A percentile compares a stretch with the other conserved stretches of the same genome.
These are phyloP conservation scores for Pistacia vera DNA, from an alignment of 345 rosid genomes.

Conservation along the genomic window DNA sequence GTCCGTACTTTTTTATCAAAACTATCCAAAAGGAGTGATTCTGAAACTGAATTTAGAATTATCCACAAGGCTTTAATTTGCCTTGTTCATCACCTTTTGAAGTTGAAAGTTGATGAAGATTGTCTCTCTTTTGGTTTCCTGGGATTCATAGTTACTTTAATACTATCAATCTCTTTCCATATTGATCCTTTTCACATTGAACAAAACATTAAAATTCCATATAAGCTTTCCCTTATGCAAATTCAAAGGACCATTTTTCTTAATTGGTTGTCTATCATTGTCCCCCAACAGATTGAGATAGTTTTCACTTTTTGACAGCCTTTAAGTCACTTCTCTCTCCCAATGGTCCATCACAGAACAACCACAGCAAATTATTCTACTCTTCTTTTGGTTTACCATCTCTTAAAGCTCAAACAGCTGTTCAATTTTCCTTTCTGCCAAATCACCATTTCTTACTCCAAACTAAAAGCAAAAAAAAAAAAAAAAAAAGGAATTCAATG, in stretches of 20 bases:
- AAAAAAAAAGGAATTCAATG: neutral
- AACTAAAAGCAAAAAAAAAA: neutral
- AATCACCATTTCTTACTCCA: neutral
- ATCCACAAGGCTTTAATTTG: neutral
- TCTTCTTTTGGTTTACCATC: slow-evolving; percentile 4
- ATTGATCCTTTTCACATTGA: slow-evolving; percentile 12
- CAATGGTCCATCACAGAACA: slow-evolving; percentile 9
- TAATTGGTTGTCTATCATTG: slow-evolving; percentile 39
- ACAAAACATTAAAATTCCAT: neutral
- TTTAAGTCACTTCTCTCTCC: slow-evolving; percentile 11
- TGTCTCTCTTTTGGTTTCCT: slow-evolving; percentile 20
- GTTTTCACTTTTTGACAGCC: slow-evolving; percentile 30
- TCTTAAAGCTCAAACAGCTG: slow-evolving; percentile 3
- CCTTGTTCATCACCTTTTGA: neutral
- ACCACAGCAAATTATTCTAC: neutral
- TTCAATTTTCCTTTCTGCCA: neutral
- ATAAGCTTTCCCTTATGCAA: neutral
- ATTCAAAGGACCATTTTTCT: slow-evolving; percentile 31
- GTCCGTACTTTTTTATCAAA: neutral
- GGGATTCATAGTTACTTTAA: slow-evolving; percentile 7
- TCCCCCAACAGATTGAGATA: slow-evolving; percentile 30
- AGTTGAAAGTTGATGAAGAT: slow-evolving; percentile 12
- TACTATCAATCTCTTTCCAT: neutral
- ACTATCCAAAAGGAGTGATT: neutral
- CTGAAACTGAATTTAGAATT: neutral